phyloP scores from a whole-genome alignment of 768 basidiomycete genomes.

The Leccinum disarticulatum region DNA sequence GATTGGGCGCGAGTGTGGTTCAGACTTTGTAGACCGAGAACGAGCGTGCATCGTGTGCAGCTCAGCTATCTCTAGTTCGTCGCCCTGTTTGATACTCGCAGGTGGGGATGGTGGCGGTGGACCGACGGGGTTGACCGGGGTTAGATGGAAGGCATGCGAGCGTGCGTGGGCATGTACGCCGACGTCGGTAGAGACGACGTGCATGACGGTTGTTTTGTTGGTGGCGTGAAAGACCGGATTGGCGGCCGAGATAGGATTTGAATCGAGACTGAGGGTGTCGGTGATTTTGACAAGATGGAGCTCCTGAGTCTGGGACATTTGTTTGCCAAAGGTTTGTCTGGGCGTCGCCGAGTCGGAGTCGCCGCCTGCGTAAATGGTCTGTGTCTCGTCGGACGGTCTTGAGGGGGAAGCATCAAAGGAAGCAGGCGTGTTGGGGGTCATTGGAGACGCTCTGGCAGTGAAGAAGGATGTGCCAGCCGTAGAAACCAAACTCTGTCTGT shows the following conservation, averaged over 20 bases:
- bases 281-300: conserved; percentile 57
- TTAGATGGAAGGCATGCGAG: neutral
- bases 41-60: conserved; percentile 31
- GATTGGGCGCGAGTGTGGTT: conserved; percentile 23
- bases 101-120: conserved; percentile 60
- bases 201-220: conserved; percentile 35
- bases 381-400: conserved; percentile 34
- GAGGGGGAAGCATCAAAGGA: conserved; percentile 29
- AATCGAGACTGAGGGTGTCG: conserved; percentile 45
- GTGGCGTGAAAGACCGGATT: conserved; percentile 37
- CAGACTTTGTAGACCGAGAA: conserved; percentile 23
- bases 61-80: conserved; percentile 18
- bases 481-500: conserved; percentile 28
- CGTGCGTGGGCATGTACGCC: conserved; percentile 9
- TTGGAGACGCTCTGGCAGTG: conserved; percentile 28
- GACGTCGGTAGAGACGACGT: conserved; percentile 29
- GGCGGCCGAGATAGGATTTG: conserved; percentile 34
- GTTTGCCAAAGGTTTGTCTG: conserved; percentile 32
- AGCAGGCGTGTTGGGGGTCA: conserved; percentile 20
- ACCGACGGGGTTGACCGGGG: conserved; percentile 31
- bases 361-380: conserved; percentile 28
- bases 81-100: conserved; percentile 36
- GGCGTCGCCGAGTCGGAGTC: conserved; percentile 31
- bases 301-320: conserved; percentile 40
- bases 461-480: conserved; percentile 27